phyloP scores from a whole-genome alignment of 2,329 filamentous ascomycete species.

The Trichothecium roseum region DNA sequence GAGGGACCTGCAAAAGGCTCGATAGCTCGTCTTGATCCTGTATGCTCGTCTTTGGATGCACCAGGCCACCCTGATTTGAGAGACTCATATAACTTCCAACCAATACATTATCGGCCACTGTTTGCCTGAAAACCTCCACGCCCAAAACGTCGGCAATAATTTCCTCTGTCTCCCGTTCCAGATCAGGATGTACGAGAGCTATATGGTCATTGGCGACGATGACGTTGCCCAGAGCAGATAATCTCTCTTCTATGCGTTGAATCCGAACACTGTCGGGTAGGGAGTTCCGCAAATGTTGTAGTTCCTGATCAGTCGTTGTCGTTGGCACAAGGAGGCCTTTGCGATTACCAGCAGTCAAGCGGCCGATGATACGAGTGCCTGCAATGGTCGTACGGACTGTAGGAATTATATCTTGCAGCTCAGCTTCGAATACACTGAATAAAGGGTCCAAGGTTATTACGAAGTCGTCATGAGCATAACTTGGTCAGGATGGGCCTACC shows the following conservation, averaged over 20 bases:
- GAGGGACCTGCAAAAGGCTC: constrained; percentile 84
- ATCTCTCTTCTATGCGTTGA: constrained; percentile 92
- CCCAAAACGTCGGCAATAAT: constrained; percentile 92
- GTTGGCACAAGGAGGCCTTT: constrained; percentile 95
- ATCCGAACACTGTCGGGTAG: constrained; percentile 88
- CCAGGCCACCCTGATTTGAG: constrained; percentile 90
- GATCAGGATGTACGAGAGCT: constrained; percentile 87
- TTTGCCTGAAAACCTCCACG: constrained; percentile 87
- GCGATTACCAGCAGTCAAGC: constrained; percentile 91
- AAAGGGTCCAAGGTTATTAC: background rate
- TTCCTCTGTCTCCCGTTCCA: constrained; percentile 97
- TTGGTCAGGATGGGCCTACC: constrained; percentile 29
- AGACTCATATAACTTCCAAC: constrained; percentile 95
- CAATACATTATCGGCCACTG: constrained; percentile 92
- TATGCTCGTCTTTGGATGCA: constrained; percentile 93
- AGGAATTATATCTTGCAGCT: constrained; percentile 93
- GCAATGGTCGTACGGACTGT: constrained; percentile 96
- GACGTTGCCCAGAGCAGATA: constrained; percentile 92
- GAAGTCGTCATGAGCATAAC: background rate
- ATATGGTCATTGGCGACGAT: constrained; percentile 97
- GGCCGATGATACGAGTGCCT: constrained; percentile 89
- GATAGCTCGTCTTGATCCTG: constrained; percentile 97
- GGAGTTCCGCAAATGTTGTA: constrained; percentile 92
- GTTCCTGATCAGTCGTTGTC: constrained; percentile 92
- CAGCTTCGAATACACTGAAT: constrained; percentile 82